phyloP scores from a whole-genome alignment of 208 protist genomes.

The Acanthamoeba castellanii region DNA sequence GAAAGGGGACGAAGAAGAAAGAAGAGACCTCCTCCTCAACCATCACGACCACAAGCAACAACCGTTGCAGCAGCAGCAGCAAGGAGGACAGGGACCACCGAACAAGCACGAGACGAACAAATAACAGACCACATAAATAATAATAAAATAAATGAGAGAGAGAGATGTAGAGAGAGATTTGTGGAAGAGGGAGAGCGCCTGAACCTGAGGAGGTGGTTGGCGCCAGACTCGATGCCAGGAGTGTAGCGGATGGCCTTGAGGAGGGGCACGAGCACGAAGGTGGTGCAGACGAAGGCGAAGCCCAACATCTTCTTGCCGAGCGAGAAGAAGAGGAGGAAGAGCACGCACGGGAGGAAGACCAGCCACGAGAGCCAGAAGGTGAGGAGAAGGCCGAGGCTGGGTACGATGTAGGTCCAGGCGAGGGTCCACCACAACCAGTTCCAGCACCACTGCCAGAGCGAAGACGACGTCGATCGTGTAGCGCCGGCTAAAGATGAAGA shows the following conservation, averaged over 20 bases:
- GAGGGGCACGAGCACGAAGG: conserved; percentile 15
- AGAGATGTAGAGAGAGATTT: not conserved
- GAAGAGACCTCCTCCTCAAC: not conserved
- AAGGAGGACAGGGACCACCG: not conserved
- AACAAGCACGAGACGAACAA: no score
- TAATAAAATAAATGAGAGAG: not conserved
- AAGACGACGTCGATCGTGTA: not conserved
- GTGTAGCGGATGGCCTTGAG: conserved; percentile 56
- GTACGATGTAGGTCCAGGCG: not conserved
- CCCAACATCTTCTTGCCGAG: conserved; percentile 49
- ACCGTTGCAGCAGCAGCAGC: not conserved
- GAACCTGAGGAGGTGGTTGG: not conserved
- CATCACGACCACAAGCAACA: not conserved
- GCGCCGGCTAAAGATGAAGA: not conserved
- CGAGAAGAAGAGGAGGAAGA: conserved; percentile 49
- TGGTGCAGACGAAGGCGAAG: conserved; percentile 49
- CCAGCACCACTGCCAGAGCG: not conserved
- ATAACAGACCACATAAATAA: not conserved
- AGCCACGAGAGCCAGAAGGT: conserved; percentile 42
- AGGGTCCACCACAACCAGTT: not conserved
- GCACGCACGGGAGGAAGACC: conserved; percentile 19
- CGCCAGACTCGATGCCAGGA: conserved; percentile 21
- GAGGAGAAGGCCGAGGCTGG: not conserved
- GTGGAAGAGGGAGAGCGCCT: not conserved
- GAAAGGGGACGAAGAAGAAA: not conserved